Conservation (phyloP, 1,139 yeast species). For the Meyerozyma carpophila region DNA sequence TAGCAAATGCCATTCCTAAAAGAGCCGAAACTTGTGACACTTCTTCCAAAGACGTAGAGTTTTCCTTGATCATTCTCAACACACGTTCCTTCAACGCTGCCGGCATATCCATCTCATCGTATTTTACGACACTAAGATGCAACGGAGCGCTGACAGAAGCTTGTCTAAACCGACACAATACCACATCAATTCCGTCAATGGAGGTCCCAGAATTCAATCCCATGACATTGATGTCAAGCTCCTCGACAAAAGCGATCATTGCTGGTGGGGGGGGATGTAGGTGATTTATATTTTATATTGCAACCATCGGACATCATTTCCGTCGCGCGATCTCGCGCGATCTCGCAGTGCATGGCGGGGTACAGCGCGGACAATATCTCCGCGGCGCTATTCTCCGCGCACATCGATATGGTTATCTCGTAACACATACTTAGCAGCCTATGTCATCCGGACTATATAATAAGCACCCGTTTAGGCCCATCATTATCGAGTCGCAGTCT, state of each 20-base stretch:
- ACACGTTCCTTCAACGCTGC: constrained; percentile 5
- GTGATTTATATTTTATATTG: not conserved
- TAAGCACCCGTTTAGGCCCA: not conserved
- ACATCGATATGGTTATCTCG: not conserved
- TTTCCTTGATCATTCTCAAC: constrained; percentile 6
- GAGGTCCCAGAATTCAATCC: constrained; percentile 10
- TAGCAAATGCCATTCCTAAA: constrained; percentile 10
- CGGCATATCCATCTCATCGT: constrained; percentile 9
- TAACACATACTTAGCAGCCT: not conserved
- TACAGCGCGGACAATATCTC: not conserved
- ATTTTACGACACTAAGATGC: constrained; percentile 6
- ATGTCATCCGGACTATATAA: not conserved
- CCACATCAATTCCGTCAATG: constrained; percentile 10
- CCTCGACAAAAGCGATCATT: not conserved
- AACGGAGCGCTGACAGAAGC: constrained; percentile 5
- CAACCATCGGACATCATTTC: not conserved
- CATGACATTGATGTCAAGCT: constrained; percentile 6
- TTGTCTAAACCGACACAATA: constrained; percentile 7
- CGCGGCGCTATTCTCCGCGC: not conserved
- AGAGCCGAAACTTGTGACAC: constrained; percentile 6
- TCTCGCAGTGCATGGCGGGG: not conserved
- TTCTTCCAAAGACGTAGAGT: constrained; percentile 7
- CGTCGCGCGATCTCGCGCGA: too few relatives aligned
- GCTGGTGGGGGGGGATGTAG: not conserved
- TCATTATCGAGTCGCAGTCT: too few relatives aligned